These are phyloP conservation scores for Wickerhamomyces sp. DNA, from an alignment of 1,139 yeast species.

Conservation along the genomic window DNA sequence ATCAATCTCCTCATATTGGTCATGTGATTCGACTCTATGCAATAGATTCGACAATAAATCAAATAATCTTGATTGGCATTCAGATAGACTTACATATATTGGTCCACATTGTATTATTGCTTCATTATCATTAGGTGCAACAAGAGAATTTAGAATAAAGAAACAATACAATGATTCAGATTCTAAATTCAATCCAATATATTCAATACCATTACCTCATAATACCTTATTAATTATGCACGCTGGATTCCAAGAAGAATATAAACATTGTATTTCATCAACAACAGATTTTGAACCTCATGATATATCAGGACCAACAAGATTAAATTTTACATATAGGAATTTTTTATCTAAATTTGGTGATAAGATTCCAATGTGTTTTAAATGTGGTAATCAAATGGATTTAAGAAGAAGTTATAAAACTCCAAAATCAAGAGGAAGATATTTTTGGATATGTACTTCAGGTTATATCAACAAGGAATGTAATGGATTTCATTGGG, in stretches of 20 bases:
- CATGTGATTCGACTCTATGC: constrained; percentile 47
- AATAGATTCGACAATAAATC: constrained; percentile 47
- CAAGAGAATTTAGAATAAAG: constrained; percentile 57
- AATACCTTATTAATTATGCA: constrained; percentile 66
- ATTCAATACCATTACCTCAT: constrained; percentile 57
- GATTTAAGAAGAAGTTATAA: constrained; percentile 43
- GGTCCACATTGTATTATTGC: constrained; percentile 70
- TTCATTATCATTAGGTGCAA: constrained; percentile 61
- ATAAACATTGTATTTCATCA: constrained; percentile 49
- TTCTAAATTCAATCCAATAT: constrained; percentile 27
- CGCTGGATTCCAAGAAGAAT: constrained; percentile 72
- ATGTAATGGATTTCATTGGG: constrained; percentile 46
- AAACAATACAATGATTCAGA: constrained; percentile 28
- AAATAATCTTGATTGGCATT: constrained; percentile 63
- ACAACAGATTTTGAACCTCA: constrained; percentile 36
- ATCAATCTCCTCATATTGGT: constrained; percentile 37
- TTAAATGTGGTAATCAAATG: constrained; percentile 41
- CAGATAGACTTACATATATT: constrained; percentile 62
- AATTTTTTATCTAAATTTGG: constrained; percentile 37
- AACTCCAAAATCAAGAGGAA: constrained; percentile 38
- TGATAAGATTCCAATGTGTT: constrained; percentile 45
- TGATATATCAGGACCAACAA: constrained; percentile 40
- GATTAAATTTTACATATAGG: constrained; percentile 64
- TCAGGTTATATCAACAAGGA: constrained; percentile 30
- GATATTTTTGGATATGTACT: constrained; percentile 51